Evolutionary conservation across 2,329 filamentous ascomycete species (phyloP), one percentile per base, ranked within the genome.

Genomic region (Pseudomassariella vexata): DNA sequence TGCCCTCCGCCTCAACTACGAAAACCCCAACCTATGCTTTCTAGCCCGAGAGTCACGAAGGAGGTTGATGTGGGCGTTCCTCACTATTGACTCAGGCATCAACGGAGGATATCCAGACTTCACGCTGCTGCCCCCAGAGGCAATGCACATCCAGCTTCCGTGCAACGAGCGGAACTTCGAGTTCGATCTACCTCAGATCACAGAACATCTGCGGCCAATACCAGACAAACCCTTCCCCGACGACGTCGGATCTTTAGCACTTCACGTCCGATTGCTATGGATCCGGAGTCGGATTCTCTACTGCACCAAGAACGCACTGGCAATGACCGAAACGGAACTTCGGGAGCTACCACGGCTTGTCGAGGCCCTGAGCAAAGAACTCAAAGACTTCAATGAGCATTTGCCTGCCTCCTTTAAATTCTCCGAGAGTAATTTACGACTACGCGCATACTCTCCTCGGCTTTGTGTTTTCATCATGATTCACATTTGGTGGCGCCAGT

Each of bases 401-500:
- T 50, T 76, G 5, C 73, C 72, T 2, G 56, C 65, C 0, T 75
- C 70, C 8, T 76, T 77, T 42, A 68, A 69, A 28, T 76, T 73
- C 49, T 75, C 70, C 9, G 71, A 76, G 38, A 68, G 61, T 39
- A 76, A 74, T 19, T 55, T 76, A 4, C 63, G 70, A 10, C 55
- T 76, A 16, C 65, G 73, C 5, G 68, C 70, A 3, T 76, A 76
- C 42, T 76, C 73, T 1, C 67, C 71, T 3, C 60, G 73, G 4
- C 61, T 77, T 5, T 73, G 70, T 38, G 69, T 73, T 24, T 76
- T 72, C 37, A 57, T 76, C 44, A 76, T 75, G 70, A 76, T 75
- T 8, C 72, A 76, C 40, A 59, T 76, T 7, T 73, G 67, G 69
- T 76, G 70, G 70, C 60, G 69, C 18, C 72, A 76, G 39, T 76